Evolutionary conservation across 1,139 yeast genomes (phyloP).

Genomic region (Candida smagusa): DNA sequence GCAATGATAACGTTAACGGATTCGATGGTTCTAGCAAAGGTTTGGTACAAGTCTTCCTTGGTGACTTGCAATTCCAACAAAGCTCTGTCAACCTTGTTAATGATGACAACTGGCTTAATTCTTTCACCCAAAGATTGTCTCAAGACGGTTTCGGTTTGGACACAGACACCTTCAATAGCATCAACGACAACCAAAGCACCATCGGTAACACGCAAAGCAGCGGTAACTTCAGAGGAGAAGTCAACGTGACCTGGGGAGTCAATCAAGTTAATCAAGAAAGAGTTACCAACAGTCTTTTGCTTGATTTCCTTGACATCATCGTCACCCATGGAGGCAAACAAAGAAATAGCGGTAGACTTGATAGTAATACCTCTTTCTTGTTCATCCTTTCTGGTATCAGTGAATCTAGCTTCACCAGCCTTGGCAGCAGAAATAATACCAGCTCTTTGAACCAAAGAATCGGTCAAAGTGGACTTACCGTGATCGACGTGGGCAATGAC

Average conservation of each 20-base stretch:
- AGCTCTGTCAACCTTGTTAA: conserved; percentile 99
- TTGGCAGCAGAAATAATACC: conserved; percentile 99
- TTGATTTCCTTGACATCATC: conserved; percentile 93
- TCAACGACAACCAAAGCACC: conserved; percentile 99
- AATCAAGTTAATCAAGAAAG: conserved; percentile 95
- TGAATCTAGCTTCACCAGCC: conserved; percentile 99
- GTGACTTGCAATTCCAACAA: conserved; percentile 97
- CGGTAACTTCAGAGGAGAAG: conserved; percentile 99
- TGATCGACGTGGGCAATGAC: conserved; percentile 99
- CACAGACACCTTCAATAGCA: conserved; percentile 99
- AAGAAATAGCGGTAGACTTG: conserved; percentile 97
- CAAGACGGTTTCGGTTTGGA: conserved; percentile 99
- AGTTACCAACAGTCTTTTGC: conserved; percentile 93
- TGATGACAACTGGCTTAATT: conserved; percentile 96
- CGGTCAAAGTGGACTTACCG: conserved; percentile 99
- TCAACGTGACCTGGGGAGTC: conserved; percentile 99
- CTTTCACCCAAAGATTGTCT: conserved; percentile 99
- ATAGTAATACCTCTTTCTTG: conserved; percentile 99
- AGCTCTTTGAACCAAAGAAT: conserved; percentile 97
- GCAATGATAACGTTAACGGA: conserved; percentile 98
- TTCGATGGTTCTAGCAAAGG: conserved; percentile 98
- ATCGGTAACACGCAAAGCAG: conserved; percentile 99
- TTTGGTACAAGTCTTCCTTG: conserved; percentile 98
- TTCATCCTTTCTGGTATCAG: conserved; percentile 99
- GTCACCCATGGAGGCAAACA: conserved; percentile 84